Evolutionary conservation across 2,329 filamentous ascomycete species (phyloP).

Genomic region (Aspergillus sp.): DNA sequence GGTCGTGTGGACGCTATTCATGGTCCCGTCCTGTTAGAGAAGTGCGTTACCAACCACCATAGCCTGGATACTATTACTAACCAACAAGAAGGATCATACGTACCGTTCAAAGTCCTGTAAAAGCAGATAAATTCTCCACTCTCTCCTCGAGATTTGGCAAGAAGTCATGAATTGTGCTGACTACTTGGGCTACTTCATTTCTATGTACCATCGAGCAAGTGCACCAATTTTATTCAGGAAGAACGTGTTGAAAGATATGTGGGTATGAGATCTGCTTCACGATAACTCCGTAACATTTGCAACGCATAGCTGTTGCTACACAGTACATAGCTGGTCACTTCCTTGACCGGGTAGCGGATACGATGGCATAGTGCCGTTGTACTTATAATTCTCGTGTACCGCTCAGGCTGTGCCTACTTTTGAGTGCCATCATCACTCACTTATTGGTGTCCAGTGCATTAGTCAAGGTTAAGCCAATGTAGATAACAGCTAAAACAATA

Average conservation of each 20-base stretch:
- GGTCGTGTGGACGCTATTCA: constrained; percentile 89
- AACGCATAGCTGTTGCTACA: neutral
- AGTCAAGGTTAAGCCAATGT: neutral
- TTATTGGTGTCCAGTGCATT: neutral
- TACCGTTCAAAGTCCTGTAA: constrained; percentile 59
- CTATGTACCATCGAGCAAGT: neutral
- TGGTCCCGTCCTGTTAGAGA: constrained; percentile 86
- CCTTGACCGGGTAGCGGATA: neutral
- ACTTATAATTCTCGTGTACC: neutral
- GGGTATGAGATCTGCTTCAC: neutral
- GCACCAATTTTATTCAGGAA: neutral
- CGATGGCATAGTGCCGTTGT: neutral
- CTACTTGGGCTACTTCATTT: neutral
- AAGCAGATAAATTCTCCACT: constrained; percentile 66
- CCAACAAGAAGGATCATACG: constrained; percentile 60
- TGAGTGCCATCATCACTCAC: neutral
- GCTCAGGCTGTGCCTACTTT: neutral
- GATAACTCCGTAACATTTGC: neutral
- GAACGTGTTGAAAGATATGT: neutral
- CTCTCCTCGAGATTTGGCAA: constrained; percentile 76
- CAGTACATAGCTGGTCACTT: neutral
- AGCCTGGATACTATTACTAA: constrained; percentile 19
- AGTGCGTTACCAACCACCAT: constrained; percentile 55
- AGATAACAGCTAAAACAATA: neutral
- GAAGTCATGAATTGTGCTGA: constrained; percentile 36